Evolutionary conservation across 2,329 filamentous ascomycete species (phyloP).

Genomic region (Colletotrichum caudatum): DNA sequence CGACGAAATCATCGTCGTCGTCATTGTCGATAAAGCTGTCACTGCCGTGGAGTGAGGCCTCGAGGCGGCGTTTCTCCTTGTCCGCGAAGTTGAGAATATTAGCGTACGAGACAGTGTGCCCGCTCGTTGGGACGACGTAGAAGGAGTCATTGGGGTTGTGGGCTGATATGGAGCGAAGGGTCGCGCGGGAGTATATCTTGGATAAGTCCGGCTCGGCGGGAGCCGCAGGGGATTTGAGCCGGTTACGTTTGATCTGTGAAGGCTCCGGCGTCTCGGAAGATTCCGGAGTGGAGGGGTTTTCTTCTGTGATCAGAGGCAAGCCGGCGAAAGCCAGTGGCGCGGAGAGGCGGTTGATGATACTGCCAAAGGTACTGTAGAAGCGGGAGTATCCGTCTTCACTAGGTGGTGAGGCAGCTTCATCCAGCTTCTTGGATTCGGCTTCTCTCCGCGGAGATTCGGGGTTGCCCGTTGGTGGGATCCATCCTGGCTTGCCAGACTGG

Average conservation of each 20-base stretch:
- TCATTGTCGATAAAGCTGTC: conserved; percentile 70
- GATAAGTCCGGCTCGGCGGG: conserved; percentile 78
- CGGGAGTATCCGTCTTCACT: conserved; percentile 85
- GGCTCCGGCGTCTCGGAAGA: conserved; percentile 52
- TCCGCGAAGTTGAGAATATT: conserved; percentile 82
- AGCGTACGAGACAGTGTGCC: conserved; percentile 92
- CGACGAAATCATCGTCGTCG: conserved; percentile 88
- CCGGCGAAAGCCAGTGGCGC: conserved; percentile 94
- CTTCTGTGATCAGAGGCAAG: conserved; percentile 77
- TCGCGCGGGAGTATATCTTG: conserved; percentile 86
- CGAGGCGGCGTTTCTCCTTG: conserved; percentile 73
- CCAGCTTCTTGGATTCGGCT: conserved; percentile 45
- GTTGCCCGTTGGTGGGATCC: conserved; percentile 59
- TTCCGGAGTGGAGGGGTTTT: conserved; percentile 49
- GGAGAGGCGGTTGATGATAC: conserved; percentile 87
- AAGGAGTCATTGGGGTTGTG: conserved; percentile 80
- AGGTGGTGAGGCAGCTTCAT: conserved; percentile 46
- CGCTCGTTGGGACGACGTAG: conserved; percentile 92
- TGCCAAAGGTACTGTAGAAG: conserved; percentile 94
- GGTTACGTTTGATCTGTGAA: conserved; percentile 54
- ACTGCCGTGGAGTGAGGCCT: conserved; percentile 59
- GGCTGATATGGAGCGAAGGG: conserved; percentile 80
- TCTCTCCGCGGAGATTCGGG: conserved; percentile 45
- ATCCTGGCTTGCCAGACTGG: conserved; percentile 64
- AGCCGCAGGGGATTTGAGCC: conserved; percentile 50